phyloP scores from a whole-genome alignment of 78 protist genomes.

The Dictyostelium brefeldianum region DNA sequence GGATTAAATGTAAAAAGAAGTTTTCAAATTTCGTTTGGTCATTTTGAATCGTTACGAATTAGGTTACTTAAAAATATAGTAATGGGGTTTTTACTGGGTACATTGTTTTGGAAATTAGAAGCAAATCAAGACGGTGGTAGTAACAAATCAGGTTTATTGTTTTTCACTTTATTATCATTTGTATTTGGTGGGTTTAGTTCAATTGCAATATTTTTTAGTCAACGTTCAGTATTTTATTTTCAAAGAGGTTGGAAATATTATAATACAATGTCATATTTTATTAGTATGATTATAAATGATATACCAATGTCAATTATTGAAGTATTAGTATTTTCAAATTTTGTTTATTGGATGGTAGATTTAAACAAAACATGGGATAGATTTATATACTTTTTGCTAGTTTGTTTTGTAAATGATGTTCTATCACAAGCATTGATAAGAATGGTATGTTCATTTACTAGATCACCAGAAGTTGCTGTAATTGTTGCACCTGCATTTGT shows the following conservation, averaged over 20 bases:
- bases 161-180: conserved; percentile 8
- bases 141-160: conserved; percentile 30
- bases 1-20: background rate
- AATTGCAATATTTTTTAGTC: conserved; percentile 22
- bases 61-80: conserved; percentile 15
- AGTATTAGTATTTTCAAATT: conserved; percentile 27
- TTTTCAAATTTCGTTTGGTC: background rate
- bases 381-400: conserved; percentile 46
- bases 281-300: conserved; percentile 12
- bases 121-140: conserved; percentile 30
- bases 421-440: background rate
- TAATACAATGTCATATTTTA: conserved; percentile 27
- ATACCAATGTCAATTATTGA: conserved; percentile 47
- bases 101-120: conserved; percentile 29
- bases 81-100: conserved; percentile 34
- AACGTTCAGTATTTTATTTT: conserved; percentile 33
- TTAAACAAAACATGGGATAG: conserved; percentile 33
- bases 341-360: conserved; percentile 74
- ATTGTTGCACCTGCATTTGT: conserved; percentile 2
- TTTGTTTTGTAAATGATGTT: background rate
- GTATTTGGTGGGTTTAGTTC: conserved; percentile 42
- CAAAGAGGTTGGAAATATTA: conserved; percentile 49
- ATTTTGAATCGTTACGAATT: background rate
- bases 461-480: background rate
- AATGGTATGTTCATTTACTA: conserved; percentile 22